Evolutionary conservation across 345 rosid genomes (phyloP).

Genomic region (Ceriops decandra): DNA sequence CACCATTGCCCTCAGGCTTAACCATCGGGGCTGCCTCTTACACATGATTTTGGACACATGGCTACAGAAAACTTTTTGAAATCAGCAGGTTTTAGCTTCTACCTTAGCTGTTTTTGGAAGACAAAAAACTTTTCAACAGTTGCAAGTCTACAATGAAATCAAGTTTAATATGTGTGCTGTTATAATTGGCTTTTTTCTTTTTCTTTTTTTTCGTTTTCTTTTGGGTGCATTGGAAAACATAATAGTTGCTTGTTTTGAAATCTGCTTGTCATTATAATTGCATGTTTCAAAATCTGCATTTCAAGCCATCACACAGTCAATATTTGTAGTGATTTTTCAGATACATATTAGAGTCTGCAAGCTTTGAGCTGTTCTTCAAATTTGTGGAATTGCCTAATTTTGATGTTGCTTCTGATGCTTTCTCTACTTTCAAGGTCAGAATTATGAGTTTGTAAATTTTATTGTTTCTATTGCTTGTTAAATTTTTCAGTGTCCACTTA

Average conservation of each 20-base stretch:
- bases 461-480: constrained; percentile 12
- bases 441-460: constrained; percentile 14
- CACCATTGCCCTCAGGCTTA: no score
- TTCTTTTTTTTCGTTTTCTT: no score
- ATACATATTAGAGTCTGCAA: constrained; percentile 86
- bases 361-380: constrained; percentile 93
- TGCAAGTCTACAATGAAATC: no score
- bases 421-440: constrained; percentile 93
- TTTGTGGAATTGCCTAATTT: constrained; percentile 90
- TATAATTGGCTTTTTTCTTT: no score
- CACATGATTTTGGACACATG: no score
- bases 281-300: constrained; percentile 12
- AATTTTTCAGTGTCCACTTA: constrained; percentile 7
- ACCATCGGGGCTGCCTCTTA: no score
- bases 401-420: constrained; percentile 97
- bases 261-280: background rate
- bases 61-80: no score
- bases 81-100: no score
- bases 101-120: no score
- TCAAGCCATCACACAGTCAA: constrained; percentile 31
- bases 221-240: no score
- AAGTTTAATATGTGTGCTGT: no score
- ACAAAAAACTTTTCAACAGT: no score
- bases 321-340: constrained; percentile 68
- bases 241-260: background rate